Conservation (phyloP, 805 yeast species). For the Ogataea paraovalis region DNA sequence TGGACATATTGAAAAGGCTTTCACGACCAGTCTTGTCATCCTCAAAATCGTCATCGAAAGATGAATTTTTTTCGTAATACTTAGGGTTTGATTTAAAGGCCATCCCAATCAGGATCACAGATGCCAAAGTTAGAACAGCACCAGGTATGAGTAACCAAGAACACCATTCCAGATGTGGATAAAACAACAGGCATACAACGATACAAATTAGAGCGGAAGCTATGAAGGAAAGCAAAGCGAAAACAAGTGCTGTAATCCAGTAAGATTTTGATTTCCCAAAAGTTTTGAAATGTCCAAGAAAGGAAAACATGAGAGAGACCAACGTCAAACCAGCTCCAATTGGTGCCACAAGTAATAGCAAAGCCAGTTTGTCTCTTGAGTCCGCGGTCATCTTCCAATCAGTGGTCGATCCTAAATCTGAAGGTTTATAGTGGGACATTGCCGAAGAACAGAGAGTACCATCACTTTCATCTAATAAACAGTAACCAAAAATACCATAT, state of each 20-base stretch:
- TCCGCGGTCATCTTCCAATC: slow-evolving; percentile 47
- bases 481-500: slow-evolving; percentile 70
- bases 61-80: neutral
- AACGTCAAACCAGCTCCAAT: slow-evolving; percentile 63
- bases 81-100: slow-evolving; percentile 25
- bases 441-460: slow-evolving; percentile 29
- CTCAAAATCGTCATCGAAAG: neutral
- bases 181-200: slow-evolving; percentile 52
- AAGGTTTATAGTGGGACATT: slow-evolving; percentile 35
- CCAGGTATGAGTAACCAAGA: slow-evolving; percentile 70
- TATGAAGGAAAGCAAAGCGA: slow-evolving; percentile 47
- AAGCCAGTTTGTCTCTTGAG: slow-evolving; percentile 50
- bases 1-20: slow-evolving; percentile 8
- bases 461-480: slow-evolving; percentile 35
- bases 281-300: slow-evolving; percentile 29
- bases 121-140: slow-evolving; percentile 50
- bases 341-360: slow-evolving; percentile 57
- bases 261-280: slow-evolving; percentile 19
- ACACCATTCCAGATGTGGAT: slow-evolving; percentile 67
- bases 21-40: slow-evolving; percentile 13
- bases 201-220: slow-evolving; percentile 53
- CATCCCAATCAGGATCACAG: slow-evolving; percentile 47
- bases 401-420: slow-evolving; percentile 26
- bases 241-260: slow-evolving; percentile 41
- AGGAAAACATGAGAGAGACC: slow-evolving; percentile 36